phyloP scores from a whole-genome alignment of 768 basidiomycete species.

The Tulasnella sp. region DNA sequence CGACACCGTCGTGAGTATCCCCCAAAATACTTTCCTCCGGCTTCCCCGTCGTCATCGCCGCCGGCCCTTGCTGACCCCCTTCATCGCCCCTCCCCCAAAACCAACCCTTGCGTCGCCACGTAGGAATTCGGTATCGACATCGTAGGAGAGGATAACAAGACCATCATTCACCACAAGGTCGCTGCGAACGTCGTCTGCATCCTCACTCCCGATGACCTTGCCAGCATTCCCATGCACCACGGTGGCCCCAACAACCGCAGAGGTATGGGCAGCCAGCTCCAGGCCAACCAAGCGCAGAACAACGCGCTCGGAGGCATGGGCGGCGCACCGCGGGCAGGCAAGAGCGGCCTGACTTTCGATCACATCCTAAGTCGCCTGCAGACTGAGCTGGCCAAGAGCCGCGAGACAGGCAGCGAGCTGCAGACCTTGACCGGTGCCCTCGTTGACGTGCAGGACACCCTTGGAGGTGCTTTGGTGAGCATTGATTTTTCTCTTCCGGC shows the following conservation, averaged over 20 bases:
- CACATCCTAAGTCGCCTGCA: constrained; percentile 85
- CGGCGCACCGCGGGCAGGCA: constrained; percentile 49
- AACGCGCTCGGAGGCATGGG: constrained; percentile 62
- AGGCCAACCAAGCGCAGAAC: constrained; percentile 40
- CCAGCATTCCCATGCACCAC: constrained; percentile 34
- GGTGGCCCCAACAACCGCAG: constrained; percentile 56
- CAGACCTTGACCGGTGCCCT: constrained; percentile 71
- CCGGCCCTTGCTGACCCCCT: not conserved
- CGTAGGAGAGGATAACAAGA: constrained; percentile 96
- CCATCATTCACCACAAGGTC: constrained; percentile 97
- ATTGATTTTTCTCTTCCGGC: not conserved
- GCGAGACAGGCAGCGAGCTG: constrained; percentile 87
- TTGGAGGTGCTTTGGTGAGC: constrained; percentile 77
- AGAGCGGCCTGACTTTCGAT: constrained; percentile 86
- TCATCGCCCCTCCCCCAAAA: not conserved
- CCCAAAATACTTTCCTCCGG: not conserved
- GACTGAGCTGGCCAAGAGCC: constrained; percentile 90
- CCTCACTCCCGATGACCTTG: constrained; percentile 76
- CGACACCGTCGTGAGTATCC: constrained; percentile 82
- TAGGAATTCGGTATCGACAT: constrained; percentile 99
- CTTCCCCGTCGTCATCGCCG: constrained; percentile 3
- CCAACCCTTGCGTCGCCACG: not conserved
- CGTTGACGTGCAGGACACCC: constrained; percentile 86
- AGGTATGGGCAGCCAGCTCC: constrained; percentile 40
- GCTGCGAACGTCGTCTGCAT: constrained; percentile 91